Evolutionary conservation across 2,329 filamentous ascomycete species (phyloP), one percentile per base, ranked within the genome.

Genomic region (Stenocarpella maydis): DNA sequence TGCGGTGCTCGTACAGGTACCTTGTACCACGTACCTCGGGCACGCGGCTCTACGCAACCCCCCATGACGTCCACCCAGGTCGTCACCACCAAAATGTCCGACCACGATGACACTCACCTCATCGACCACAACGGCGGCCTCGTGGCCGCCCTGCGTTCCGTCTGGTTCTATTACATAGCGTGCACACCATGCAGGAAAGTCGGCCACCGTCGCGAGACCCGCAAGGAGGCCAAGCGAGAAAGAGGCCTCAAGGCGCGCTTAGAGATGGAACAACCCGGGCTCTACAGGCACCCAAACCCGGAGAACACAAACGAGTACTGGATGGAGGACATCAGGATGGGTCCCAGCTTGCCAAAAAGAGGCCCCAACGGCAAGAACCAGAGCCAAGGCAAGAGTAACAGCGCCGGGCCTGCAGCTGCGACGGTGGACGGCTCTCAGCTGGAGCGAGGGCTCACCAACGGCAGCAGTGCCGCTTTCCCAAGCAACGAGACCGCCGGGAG

Each of bases 251-350:
- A 92, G 78, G 85, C 86, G 54, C 87, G 84, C 70, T 80, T 90
- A 69, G 87, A 92, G 74, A 86, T 86, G 67, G 88, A 94, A 73
- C 88, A 94, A 77, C 92, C 93, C 0, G 88, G 88, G 49, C 80
- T 89, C 14, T 96, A 97, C 79, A 86, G 89, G 63, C 94, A 98
- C 75, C 94, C 92, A 1, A 88, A 90, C 53, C 92, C 94, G 1
- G 96, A 94, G 75, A 91, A 90, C 76, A 97, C 94, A 34, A 98
- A 98, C 76, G 91, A 91, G 15, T 93, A 93, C 80, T 98, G 95
- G 95, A 84, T 87, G 39, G 92, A 96, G 77, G 95, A 98, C 80
- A 97, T 98, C 73, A 85, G 85, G 72, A 86, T 95, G 81, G 95
- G 95, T 0, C 95, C 95, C 2, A 89, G 88, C 3, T 86, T 92